These are phyloP conservation scores for Gossypium laxum DNA, from an alignment of 441 rosid genomes.

Conservation along the genomic window DNA sequence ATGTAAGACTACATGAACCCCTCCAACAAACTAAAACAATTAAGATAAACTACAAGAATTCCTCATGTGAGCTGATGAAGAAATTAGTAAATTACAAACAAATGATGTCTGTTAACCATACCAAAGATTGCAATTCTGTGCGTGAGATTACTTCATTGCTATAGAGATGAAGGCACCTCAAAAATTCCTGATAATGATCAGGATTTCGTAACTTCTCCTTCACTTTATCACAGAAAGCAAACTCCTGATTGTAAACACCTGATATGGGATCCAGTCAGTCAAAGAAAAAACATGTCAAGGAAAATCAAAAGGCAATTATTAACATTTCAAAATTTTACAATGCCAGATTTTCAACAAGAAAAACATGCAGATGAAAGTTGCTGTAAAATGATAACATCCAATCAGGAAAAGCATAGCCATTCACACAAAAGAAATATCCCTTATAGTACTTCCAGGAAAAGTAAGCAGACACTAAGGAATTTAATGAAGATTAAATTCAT, in stretches of 20 bases:
- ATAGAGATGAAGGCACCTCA: slow-evolving; percentile 75
- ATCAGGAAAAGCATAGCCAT: background rate
- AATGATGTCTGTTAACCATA: slow-evolving; percentile 29
- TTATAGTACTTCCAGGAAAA: background rate
- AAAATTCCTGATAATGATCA: slow-evolving; percentile 66
- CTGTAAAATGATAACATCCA: background rate
- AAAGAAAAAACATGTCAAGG: slow-evolving; percentile 8
- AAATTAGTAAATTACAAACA: slow-evolving; percentile 13
- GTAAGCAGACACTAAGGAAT: background rate
- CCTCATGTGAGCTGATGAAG: background rate
- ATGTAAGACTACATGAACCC: background rate
- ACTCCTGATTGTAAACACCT: slow-evolving; percentile 61
- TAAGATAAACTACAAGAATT: background rate
- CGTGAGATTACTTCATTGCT: slow-evolving; percentile 71
- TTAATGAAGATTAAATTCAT: background rate
- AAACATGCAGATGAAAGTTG: background rate
- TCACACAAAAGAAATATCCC: background rate
- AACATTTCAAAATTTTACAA: background rate
- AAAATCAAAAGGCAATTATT: background rate
- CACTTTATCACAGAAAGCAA: slow-evolving; percentile 73
- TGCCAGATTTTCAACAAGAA: background rate
- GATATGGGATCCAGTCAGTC: slow-evolving; percentile 25
- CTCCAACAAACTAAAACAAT: background rate
- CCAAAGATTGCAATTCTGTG: slow-evolving; percentile 72
- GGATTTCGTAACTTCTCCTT: slow-evolving; percentile 58